Base-by-base conservation (phyloP, 768 basidiomycete species). In the Rhizopogon salebrosus region DNA sequence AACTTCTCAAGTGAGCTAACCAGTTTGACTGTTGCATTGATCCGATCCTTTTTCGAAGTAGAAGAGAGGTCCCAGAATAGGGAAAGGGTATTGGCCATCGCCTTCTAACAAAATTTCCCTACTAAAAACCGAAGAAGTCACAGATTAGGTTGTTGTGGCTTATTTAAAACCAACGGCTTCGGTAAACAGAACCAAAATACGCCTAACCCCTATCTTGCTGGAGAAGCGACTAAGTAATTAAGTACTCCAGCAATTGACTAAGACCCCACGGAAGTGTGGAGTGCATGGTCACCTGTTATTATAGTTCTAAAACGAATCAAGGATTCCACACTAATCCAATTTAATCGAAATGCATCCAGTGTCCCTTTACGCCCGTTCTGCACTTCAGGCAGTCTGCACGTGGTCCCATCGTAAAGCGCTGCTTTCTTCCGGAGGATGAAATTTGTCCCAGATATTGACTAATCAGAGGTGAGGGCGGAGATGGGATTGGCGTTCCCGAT, bases 61-160 rank as follows among this genome's bases (percentile, higher is more conserved):
- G 89, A 91, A 14, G 94, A 95, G 49, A 98, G 76, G 67, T 93
- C 77, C 94, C 94, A 97, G 78, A 94, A 98, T 31, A 97, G 79
- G 13, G 92, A 89, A 51, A 98, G 82, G 31, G 92, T 95, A 46
- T 92, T 93, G 35, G 88, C 82, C 83, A 92, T 90, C 41, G 51
- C 40, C 20, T 34, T 45, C 29, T 24, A 29, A 14, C 43, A 31
- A 35, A 22, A 31, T 36, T 38, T n/a, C 48, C 18, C 29, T 20
- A 41, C 48, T 34, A 34, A 48, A 58, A 58, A 56, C 42, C 63
- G 56, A n/a, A n/a, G 41, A 48, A 54, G 48, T 35, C 34, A 45
- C 16, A 54, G 59, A 52, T 49, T 39, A 34, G 54, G 45, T 59
- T 68, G 64, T 66, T 66, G 54, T 67, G 64, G 37, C 36, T 31